Percentiles rank a stretch among this genome's conserved stretches.
These are phyloP conservation scores for Calocera cornea DNA, from an alignment of 768 basidiomycete genomes.

Conservation along the genomic window DNA sequence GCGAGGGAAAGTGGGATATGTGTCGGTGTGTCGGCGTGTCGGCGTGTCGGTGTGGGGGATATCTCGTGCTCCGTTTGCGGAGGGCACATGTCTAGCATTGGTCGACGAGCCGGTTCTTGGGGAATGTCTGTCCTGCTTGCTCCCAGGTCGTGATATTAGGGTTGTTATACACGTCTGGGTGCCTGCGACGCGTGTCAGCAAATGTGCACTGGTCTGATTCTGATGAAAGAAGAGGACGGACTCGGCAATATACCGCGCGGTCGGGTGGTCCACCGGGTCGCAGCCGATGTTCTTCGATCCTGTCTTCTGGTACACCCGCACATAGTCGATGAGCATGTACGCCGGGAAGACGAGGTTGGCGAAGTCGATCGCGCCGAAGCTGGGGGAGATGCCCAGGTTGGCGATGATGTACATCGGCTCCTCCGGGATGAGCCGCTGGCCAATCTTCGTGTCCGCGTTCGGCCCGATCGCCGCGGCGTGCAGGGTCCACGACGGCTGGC, in stretches of 20 bases:
- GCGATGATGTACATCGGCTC: conserved; percentile 90
- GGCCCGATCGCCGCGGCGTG: conserved; percentile 53
- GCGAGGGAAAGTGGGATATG: not conserved
- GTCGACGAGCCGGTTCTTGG: conserved; percentile 41
- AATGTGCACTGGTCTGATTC: not conserved
- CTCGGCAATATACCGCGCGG: conserved; percentile 46
- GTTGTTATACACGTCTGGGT: conserved; percentile 53
- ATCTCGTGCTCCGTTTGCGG: not conserved
- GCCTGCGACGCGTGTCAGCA: conserved; percentile 18
- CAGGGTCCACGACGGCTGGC: conserved; percentile 55
- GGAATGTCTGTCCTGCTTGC: conserved; percentile 59
- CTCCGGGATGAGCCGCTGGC: conserved; percentile 58
- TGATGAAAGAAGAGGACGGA: conserved; percentile 6
- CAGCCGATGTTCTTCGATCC: conserved; percentile 59
- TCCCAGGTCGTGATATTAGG: conserved; percentile 80
- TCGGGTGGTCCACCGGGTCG: conserved; percentile 65
- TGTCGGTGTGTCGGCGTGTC: too few relatives aligned
- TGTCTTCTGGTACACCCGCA: conserved; percentile 16
- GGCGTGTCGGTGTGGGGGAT: not conserved
- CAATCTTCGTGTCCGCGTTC: conserved; percentile 43
- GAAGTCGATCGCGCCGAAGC: conserved; percentile 25
- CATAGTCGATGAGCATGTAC: conserved; percentile 10
- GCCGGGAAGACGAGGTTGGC: conserved; percentile 13
- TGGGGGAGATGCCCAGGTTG: conserved; percentile 34
- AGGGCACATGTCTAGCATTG: conserved; percentile 21